Percentiles rank a stretch among this genome's conserved stretches.
These are phyloP conservation scores for Fusarium luffae DNA, from an alignment of 2,329 filamentous ascomycete genomes.

Conservation along the genomic window DNA sequence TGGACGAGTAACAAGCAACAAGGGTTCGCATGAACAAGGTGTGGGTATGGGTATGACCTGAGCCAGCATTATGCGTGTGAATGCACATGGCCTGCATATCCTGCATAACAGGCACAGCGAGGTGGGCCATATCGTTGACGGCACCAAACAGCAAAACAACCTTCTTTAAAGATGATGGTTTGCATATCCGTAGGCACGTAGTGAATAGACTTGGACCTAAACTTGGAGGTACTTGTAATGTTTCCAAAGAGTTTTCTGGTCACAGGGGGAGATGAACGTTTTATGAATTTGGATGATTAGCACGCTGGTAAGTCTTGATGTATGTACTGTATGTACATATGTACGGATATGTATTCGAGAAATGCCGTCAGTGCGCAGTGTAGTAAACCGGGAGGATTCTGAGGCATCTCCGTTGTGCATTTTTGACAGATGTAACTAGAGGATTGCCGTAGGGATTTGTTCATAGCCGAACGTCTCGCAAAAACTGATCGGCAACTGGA, in stretches of 20 bases:
- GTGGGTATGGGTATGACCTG: slow-evolving; percentile 29
- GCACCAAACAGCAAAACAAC: slow-evolving; percentile 23
- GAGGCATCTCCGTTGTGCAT: slow-evolving; percentile 29
- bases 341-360: background rate
- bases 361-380: slow-evolving; percentile 18
- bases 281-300: background rate
- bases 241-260: background rate
- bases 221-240: background rate
- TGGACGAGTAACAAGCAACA: slow-evolving; percentile 28
- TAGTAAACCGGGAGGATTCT: slow-evolving; percentile 21
- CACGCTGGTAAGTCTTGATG: background rate
- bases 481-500: slow-evolving; percentile 32
- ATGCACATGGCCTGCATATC: slow-evolving; percentile 23
- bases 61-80: slow-evolving; percentile 15
- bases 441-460: slow-evolving; percentile 39
- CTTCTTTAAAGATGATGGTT: slow-evolving; percentile 28
- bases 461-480: slow-evolving; percentile 30
- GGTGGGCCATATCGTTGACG: slow-evolving; percentile 33
- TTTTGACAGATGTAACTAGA: slow-evolving; percentile 39
- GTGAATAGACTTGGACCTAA: background rate
- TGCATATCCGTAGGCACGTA: slow-evolving; percentile 21
- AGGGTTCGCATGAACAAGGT: slow-evolving; percentile 42
- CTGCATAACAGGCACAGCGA: slow-evolving; percentile 35
- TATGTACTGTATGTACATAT: background rate
- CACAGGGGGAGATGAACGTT: background rate